phyloP scores from a whole-genome alignment of 345 rosid genomes.

The Erysimum cheiranthoides region DNA sequence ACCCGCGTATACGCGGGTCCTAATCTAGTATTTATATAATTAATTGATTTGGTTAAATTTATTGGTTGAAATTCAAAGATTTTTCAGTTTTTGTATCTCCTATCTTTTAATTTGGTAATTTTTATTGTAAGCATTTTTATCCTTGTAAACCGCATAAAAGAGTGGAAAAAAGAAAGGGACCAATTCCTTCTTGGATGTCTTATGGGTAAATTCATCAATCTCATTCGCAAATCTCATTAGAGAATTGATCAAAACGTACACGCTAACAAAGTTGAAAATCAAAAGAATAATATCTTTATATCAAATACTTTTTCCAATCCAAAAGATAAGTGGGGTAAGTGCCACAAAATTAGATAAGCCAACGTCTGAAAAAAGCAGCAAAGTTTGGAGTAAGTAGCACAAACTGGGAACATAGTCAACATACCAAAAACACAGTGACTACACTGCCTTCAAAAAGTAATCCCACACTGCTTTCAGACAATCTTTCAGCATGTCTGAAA shows the following conservation, averaged over 20 bases:
- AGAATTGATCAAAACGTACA: constrained; percentile 29
- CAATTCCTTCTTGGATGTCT: not conserved
- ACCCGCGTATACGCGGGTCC: too few species aligned
- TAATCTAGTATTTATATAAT: too few species aligned
- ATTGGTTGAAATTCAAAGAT: too few species aligned
- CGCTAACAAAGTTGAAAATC: constrained; percentile 27
- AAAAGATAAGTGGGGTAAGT: constrained; percentile 1
- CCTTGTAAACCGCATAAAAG: not conserved
- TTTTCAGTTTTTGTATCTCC: too few species aligned
- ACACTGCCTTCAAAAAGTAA: constrained; percentile 29
- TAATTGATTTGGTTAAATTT: too few species aligned
- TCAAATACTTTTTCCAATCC: not conserved
- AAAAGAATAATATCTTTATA: not conserved
- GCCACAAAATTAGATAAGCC: not conserved
- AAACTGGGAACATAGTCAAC: constrained; percentile 24
- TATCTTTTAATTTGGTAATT: not conserved
- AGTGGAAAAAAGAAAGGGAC: not conserved
- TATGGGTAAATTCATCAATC: not conserved
- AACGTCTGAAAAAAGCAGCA: not conserved
- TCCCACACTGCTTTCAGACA: constrained; percentile 32
- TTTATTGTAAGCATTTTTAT: not conserved
- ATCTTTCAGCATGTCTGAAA: constrained; percentile 40
- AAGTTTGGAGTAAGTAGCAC: constrained; percentile 4
- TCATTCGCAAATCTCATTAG: not conserved
- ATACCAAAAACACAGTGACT: constrained; percentile 30